Evolutionary conservation across 2,329 filamentous ascomycete species (phyloP), one percentile per base, ranked within the genome.

Genomic region (Pseudopyrenochaeta lycopersici): DNA sequence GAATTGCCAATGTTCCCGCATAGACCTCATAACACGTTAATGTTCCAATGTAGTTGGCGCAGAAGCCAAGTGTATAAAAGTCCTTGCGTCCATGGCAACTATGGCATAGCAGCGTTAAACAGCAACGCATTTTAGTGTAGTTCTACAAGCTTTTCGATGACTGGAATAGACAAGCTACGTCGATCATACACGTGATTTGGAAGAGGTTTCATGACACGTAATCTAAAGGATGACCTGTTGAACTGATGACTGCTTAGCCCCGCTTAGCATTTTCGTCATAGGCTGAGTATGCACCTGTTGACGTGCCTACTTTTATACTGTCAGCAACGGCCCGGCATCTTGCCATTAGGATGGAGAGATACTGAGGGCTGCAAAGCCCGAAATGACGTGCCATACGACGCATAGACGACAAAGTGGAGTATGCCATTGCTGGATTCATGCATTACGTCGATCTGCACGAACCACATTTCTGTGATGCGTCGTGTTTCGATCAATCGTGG

Each of bases 81-180:
- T 27, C 23, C 9, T 9, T 5, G 23, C 23, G 9, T 27, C 9
- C 23, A 27, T 27, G 23, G 23, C 23, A 27, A 27, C n/a, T n/a
- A n/a, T n/a, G n/a, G n/a, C n/a, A 27, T 5, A 27, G 90, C 75
- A 91, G 94, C 76, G 77, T 78, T 9, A 78, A 17, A 3, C 12
- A 17, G 33, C 33, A 15, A 4, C n/a, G 17, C 17, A 7, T n/a
- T 36, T 17, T 17, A 9, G n/a, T 36, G 33, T n/a, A n/a, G 17
- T n/a, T 36, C 9, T 7, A 17, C 33, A n/a, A 7, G 33, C 14
- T 15, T 17, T 9, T n/a, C 7, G 17, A 17, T 27, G 23, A 5
- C 4, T 27, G 14, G 17, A 2, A n/a, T 17, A 9, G 2, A 36
- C 17, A 27, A 17, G 33, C n/a, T 17, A 17, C 17, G n/a, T 17